These are phyloP conservation scores for Amanita phalloides DNA, from an alignment of 768 basidiomycete genomes.

Conservation along the genomic window DNA sequence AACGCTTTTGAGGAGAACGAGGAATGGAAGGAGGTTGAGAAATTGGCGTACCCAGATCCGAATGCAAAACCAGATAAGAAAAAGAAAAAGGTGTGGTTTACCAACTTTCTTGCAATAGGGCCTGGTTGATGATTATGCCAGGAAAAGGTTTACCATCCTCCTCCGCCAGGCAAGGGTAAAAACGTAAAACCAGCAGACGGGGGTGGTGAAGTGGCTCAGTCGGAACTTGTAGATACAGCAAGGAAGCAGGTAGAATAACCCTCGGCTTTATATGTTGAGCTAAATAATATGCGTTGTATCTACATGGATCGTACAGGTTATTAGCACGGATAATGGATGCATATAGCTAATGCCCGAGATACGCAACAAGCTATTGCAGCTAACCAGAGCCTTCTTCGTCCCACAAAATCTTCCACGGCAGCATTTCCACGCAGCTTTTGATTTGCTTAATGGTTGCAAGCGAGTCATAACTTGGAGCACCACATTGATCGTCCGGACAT, in stretches of 20 bases:
- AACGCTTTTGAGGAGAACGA: conserved; percentile 64
- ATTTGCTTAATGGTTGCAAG: conserved; percentile 47
- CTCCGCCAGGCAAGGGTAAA: conserved; percentile 72
- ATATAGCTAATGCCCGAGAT: not conserved
- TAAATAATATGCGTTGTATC: not conserved
- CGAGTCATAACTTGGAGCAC: conserved; percentile 49
- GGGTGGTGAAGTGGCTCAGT: not conserved
- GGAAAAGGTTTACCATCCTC: conserved; percentile 79
- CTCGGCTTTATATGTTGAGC: not conserved
- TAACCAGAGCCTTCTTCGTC: not conserved
- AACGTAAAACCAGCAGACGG: conserved; percentile 23
- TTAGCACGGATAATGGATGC: not conserved
- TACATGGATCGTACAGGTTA: not conserved
- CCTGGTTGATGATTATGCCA: conserved; percentile 14
- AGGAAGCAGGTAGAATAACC: not conserved
- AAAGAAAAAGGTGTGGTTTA: conserved; percentile 46
- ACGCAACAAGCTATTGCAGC: not conserved
- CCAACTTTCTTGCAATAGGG: not conserved
- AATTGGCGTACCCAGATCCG: conserved; percentile 76
- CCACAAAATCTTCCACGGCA: conserved; percentile 28
- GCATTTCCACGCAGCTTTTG: conserved; percentile 39
- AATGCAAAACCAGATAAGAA: conserved; percentile 51
- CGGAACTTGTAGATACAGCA: not conserved
- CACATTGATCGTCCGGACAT: conserved; percentile 41
- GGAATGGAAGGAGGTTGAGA: conserved; percentile 73